These are phyloP conservation scores for Boechera retrofracta DNA, from an alignment of 345 rosid species.

Conservation along the genomic window DNA sequence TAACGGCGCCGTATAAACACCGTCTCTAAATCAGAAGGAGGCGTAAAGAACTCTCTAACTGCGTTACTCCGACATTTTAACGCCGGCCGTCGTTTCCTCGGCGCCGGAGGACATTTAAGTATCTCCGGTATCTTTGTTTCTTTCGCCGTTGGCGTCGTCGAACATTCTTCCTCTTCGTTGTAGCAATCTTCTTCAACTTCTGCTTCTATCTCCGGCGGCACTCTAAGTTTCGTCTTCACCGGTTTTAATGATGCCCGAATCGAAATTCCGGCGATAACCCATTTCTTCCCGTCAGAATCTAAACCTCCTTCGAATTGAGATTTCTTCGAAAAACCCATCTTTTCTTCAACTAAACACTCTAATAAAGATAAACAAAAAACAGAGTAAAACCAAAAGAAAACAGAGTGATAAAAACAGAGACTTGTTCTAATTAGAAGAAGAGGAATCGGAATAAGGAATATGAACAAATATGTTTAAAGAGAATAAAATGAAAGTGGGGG, in stretches of 20 bases:
- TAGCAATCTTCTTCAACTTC: constrained; percentile 47
- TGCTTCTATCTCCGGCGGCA: constrained; percentile 40
- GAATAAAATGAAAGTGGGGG: constrained; percentile 24
- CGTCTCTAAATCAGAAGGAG: constrained; percentile 77
- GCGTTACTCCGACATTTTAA: constrained; percentile 58
- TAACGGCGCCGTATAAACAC: constrained; percentile 64
- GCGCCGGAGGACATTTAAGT: constrained; percentile 81
- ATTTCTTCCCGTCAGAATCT: constrained; percentile 69
- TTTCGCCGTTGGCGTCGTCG: constrained; percentile 62
- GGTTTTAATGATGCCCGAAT: constrained; percentile 70
- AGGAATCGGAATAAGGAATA: constrained; percentile 32
- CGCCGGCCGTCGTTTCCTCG: constrained; percentile 71
- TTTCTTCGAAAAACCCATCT: constrained; percentile 83
- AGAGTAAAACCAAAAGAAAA: constrained; percentile 11
- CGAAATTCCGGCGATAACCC: constrained; percentile 79
- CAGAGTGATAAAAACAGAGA: constrained; percentile 3
- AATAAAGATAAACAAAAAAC: not conserved
- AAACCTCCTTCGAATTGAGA: constrained; percentile 56
- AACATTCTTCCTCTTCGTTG: constrained; percentile 50
- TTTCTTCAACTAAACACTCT: not conserved
- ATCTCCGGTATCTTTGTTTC: constrained; percentile 79
- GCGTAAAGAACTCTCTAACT: constrained; percentile 75
- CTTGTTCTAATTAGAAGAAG: constrained; percentile 27
- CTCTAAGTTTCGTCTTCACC: constrained; percentile 60
- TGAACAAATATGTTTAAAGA: constrained; percentile 21